These are phyloP conservation scores for Berberis vulgaris DNA, from an alignment of 164 flowering plant species.

Conservation along the genomic window DNA sequence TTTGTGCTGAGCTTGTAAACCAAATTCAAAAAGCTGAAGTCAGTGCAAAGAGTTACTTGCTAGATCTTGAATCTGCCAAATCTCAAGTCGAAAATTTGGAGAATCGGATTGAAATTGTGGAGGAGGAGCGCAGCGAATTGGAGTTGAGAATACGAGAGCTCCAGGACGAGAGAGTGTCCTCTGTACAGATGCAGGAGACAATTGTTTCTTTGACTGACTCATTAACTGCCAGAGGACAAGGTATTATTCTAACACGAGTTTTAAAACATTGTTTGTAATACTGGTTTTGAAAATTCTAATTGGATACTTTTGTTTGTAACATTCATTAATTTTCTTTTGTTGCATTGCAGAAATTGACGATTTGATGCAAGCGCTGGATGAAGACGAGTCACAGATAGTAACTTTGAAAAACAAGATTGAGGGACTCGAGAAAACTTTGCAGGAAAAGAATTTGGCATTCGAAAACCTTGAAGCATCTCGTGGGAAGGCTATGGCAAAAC, in stretches of 20 bases:
- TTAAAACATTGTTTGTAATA: too few species aligned
- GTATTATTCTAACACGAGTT: slow-evolving; percentile 18
- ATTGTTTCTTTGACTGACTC: slow-evolving; percentile 42
- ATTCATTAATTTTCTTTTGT: too few species aligned
- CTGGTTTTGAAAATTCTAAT: too few species aligned
- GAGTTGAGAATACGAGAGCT: slow-evolving; percentile 46
- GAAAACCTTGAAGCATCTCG: slow-evolving; percentile 77
- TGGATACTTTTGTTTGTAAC: too few species aligned
- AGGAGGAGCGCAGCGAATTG: slow-evolving; percentile 36
- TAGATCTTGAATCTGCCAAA: slow-evolving; percentile 52
- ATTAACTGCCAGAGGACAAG: slow-evolving; percentile 78
- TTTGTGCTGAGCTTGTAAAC: slow-evolving; percentile 64
- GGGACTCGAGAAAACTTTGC: slow-evolving; percentile 50
- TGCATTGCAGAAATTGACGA: slow-evolving; percentile 63
- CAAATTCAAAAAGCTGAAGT: slow-evolving; percentile 88
- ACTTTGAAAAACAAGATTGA: slow-evolving; percentile 38
- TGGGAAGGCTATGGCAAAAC: slow-evolving; percentile 68
- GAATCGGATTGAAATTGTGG: slow-evolving; percentile 33
- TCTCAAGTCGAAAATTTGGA: slow-evolving; percentile 36
- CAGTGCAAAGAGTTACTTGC: slow-evolving; percentile 34
- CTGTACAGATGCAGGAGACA: slow-evolving; percentile 42
- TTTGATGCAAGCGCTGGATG: slow-evolving; percentile 95
- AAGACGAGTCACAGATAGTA: slow-evolving; percentile 89
- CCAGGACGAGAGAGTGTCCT: slow-evolving; percentile 29
- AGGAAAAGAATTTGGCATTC: slow-evolving; percentile 52